Conservation (phyloP, 306 rosid species). For the Casuarina cunninghamiana region DNA sequence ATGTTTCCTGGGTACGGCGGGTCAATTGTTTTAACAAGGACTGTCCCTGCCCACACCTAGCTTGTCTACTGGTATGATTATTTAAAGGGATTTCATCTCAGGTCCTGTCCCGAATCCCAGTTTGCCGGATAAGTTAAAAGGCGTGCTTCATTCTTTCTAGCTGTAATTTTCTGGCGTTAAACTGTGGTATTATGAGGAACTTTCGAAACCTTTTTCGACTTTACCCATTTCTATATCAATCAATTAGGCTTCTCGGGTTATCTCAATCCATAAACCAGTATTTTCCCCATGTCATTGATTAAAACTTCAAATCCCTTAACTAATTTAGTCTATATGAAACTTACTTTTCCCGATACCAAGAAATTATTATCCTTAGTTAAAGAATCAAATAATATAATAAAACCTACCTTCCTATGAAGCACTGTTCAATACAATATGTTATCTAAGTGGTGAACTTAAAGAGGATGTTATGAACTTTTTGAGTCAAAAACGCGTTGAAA, state of each 20-base stretch:
- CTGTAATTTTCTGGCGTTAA: background rate
- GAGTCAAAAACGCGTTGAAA: conserved; percentile 12
- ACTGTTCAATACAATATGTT: background rate
- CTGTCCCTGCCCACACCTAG: too few relatives aligned
- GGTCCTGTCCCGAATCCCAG: too few relatives aligned
- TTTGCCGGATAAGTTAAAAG: background rate
- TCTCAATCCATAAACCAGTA: too few relatives aligned
- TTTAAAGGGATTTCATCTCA: too few relatives aligned
- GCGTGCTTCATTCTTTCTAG: background rate
- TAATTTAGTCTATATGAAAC: too few relatives aligned
- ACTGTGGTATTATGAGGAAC: background rate
- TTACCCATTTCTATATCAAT: background rate
- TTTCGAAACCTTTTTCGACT: background rate
- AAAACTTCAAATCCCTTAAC: too few relatives aligned
- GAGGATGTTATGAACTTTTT: background rate
- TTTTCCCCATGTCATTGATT: too few relatives aligned
- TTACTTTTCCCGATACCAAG: too few relatives aligned
- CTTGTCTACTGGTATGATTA: too few relatives aligned
- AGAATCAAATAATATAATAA: background rate
- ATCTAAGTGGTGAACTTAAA: background rate
- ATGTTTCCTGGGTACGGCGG: background rate
- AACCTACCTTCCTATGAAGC: background rate
- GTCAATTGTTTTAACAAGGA: background rate
- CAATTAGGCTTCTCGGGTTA: too few relatives aligned
- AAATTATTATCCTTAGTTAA: too few relatives aligned